These are phyloP conservation scores for Flaveria floridana DNA, from an alignment of 140 eudicot genomes.

Conservation along the genomic window DNA sequence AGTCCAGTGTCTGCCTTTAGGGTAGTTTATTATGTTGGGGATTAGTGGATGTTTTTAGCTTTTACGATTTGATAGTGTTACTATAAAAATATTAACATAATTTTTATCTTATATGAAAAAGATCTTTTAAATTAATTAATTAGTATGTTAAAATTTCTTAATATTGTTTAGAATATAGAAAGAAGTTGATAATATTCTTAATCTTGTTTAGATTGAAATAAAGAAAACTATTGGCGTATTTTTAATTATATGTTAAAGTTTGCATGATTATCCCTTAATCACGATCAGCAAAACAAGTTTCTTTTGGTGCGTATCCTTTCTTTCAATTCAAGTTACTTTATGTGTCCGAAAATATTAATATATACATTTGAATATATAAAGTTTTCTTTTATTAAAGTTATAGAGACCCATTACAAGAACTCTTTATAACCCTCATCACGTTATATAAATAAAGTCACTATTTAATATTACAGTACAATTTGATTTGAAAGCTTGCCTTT, in stretches of 20 bases:
- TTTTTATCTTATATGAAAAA: not conserved
- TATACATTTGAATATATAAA: conserved; percentile 2
- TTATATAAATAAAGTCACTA: not conserved
- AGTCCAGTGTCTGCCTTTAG: not conserved
- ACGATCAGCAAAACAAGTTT: not conserved
- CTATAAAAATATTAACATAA: too few relatives aligned
- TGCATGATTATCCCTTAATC: not conserved
- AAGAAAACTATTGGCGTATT: not conserved
- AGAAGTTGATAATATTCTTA: not conserved
- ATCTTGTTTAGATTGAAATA: not conserved
- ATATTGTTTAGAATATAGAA: not conserved
- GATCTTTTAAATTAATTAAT: not conserved
- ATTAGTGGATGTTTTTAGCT: not conserved
- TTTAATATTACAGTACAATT: not conserved
- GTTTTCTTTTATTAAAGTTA: not conserved
- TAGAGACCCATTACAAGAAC: not conserved
- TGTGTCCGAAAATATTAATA: not conserved
- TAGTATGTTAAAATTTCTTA: not conserved
- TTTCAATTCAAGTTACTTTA: conserved; percentile 12
- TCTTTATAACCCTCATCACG: not conserved
- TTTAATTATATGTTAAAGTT: conserved; percentile 1
- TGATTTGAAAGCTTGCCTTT: conserved; percentile 4
- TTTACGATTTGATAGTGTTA: not conserved
- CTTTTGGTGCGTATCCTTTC: not conserved
- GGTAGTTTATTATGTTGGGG: conserved; percentile 1